Base-by-base conservation (phyloP, 2,329 filamentous ascomycete species). In the Madurella fahalii region DNA sequence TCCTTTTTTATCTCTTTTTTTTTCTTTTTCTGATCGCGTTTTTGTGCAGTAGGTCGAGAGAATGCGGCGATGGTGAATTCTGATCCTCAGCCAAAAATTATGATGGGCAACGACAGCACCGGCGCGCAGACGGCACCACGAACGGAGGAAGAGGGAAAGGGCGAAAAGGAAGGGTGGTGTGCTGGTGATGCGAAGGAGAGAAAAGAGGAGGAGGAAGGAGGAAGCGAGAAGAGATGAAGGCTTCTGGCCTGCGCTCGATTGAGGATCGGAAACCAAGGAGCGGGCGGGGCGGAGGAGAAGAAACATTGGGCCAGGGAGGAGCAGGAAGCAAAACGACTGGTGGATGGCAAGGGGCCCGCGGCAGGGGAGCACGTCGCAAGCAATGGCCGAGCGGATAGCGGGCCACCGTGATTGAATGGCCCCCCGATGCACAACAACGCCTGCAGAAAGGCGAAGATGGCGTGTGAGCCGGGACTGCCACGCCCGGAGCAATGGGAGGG, bases 101-200 rank as follows among this genome's bases (percentile, higher is more conserved):
- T 47, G 53, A 59, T 54, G 53, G 47, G 56, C 54, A 63, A 63
- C 57, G 57, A 58, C 44, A 54, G 56, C 57, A 54, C 56, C 61
- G 58, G 60, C 57, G 61, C 63, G 59, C 68, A 65, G 65, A 67
- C 63, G 63, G 63, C 64, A 61, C 63, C 63, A 65, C 63, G 62
- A 64, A 65, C 54, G 56, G 62, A 65, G 66, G 63, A 67, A 64
- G 64, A 64, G 61, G 63, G 63, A 66, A 62, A 64, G 63, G 62
- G 67, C 64, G 63, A 68, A 65, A 66, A 66, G 64, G 63, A 67
- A 66, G 63, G 64, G 61, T 60, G 63, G 60, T 61, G 56, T 61
- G 61, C 53, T 64, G 59, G 59, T 56, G 63, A 59, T 59, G 61
- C 50, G 40, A 53, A 62, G 58, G 59, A 31, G 31, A 34, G 61